phyloP scores from a whole-genome alignment of 768 basidiomycete species.

The Hebeloma cylindrosporum region DNA sequence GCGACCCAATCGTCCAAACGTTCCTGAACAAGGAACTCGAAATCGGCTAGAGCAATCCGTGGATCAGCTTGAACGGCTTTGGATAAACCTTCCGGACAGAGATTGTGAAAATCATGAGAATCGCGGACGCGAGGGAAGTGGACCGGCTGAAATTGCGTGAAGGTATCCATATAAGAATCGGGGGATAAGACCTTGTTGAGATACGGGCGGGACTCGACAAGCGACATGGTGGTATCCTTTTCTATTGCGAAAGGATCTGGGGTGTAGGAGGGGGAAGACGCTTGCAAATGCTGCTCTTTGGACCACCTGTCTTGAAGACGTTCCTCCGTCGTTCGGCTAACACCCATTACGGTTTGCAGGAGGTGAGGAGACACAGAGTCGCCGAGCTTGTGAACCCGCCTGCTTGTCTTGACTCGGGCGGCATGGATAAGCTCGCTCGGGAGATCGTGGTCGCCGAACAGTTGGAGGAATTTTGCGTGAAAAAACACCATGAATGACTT shows the following conservation, averaged over 20 bases:
- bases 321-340: conserved; percentile 17
- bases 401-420: conserved; percentile 34
- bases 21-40: conserved; percentile 34
- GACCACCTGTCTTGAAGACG: conserved; percentile 37
- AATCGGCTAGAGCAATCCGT: conserved; percentile 30
- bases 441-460: conserved; percentile 20
- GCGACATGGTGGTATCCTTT: conserved; percentile 33
- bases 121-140: conserved; percentile 19
- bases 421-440: conserved; percentile 35
- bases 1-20: conserved; percentile 35
- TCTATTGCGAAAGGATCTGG: conserved; percentile 25
- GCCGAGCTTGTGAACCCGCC: conserved; percentile 39
- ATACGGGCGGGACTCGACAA: conserved; percentile 28
- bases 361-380: conserved; percentile 21
- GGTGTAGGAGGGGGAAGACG: conserved; percentile 23
- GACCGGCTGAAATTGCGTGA: conserved; percentile 18
- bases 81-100: conserved; percentile 5
- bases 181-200: conserved; percentile 21
- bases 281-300: conserved; percentile 24
- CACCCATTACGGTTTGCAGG: conserved; percentile 16
- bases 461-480: conserved; percentile 27
- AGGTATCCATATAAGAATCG: neutral
- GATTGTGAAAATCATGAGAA: conserved; percentile 6
- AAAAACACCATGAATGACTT: conserved; percentile 50
- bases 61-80: conserved; percentile 5